Evolutionary conservation across 2,329 filamentous ascomycete species (phyloP).

Genomic region (Colletotrichum kahawae): DNA sequence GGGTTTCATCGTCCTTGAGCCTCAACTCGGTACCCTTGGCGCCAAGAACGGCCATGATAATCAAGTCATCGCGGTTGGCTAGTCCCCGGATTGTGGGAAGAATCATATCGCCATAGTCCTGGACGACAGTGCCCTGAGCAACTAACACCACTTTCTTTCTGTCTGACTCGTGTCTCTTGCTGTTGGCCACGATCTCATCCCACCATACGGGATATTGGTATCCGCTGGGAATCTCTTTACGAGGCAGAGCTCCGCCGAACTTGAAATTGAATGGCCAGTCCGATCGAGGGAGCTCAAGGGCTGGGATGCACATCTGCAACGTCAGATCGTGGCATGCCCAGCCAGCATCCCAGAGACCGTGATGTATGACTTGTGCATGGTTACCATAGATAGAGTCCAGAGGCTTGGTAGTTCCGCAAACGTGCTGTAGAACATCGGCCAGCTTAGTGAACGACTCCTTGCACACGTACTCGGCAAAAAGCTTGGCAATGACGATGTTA

Average conservation of each 20-base stretch:
- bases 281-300: conserved; percentile 41
- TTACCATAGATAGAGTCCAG: not conserved
- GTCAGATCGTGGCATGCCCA: not conserved
- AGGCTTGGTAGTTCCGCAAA: not conserved
- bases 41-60: conserved; percentile 35
- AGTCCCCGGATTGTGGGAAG: conserved; percentile 49
- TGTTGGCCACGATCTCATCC: conserved; percentile 38
- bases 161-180: not conserved
- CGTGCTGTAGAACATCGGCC: not conserved
- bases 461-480: not conserved
- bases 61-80: conserved; percentile 39
- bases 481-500: not conserved
- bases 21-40: conserved; percentile 22
- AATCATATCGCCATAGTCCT: conserved; percentile 44
- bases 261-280: conserved; percentile 42
- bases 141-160: conserved; percentile 48
- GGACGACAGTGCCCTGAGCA: conserved; percentile 51
- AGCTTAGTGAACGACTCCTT: not conserved
- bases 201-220: conserved; percentile 48
- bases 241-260: conserved; percentile 47
- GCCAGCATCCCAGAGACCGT: not conserved
- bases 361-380: not conserved
- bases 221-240: conserved; percentile 30
- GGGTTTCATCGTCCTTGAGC: not conserved
- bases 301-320: conserved; percentile 41